phyloP scores from a whole-genome alignment of 2,329 filamentous ascomycete genomes.

The Apiospora hydei region DNA sequence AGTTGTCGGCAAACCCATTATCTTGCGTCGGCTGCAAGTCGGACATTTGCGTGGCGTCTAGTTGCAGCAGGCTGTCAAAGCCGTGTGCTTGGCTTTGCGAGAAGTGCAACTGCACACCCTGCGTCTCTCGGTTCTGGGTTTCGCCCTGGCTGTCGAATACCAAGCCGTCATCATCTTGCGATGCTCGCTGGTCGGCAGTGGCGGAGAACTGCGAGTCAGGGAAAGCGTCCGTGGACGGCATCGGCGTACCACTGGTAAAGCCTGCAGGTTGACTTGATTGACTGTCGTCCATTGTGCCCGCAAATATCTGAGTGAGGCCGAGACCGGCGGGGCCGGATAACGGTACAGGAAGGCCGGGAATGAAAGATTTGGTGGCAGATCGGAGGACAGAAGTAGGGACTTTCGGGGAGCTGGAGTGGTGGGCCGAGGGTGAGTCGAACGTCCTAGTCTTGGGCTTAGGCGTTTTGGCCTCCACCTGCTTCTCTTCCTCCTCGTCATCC shows the following conservation, averaged over 20 bases:
- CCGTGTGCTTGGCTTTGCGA: conserved; percentile 67
- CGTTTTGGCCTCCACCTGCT: conserved; percentile 55
- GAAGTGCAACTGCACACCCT: conserved; percentile 62
- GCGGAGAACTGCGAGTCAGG: conserved; percentile 69
- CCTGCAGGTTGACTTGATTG: conserved; percentile 44
- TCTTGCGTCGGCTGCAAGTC: conserved; percentile 85
- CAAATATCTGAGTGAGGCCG: conserved; percentile 89
- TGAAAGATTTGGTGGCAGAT: conserved; percentile 73
- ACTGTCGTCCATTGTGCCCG: conserved; percentile 81
- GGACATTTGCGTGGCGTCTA: conserved; percentile 67
- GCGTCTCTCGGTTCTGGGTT: conserved; percentile 47
- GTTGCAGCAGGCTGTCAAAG: conserved; percentile 62
- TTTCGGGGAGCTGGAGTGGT: conserved; percentile 57
- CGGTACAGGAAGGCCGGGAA: conserved; percentile 70
- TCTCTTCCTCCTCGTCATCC: conserved; percentile 70
- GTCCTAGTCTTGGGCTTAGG: conserved; percentile 54
- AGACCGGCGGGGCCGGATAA: conserved; percentile 65
- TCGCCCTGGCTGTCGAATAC: conserved; percentile 54
- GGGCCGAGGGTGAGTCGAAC: conserved; percentile 51
- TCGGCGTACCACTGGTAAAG: conserved; percentile 47
- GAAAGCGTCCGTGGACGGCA: conserved; percentile 65
- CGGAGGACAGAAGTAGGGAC: conserved; percentile 70
- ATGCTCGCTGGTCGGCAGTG: conserved; percentile 57
- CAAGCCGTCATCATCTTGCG: conserved; percentile 54
- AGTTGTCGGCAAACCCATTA: conserved; percentile 74